Evolutionary conservation across 2,329 filamentous ascomycete genomes (phyloP).

Genomic region (Fusarium napiforme): DNA sequence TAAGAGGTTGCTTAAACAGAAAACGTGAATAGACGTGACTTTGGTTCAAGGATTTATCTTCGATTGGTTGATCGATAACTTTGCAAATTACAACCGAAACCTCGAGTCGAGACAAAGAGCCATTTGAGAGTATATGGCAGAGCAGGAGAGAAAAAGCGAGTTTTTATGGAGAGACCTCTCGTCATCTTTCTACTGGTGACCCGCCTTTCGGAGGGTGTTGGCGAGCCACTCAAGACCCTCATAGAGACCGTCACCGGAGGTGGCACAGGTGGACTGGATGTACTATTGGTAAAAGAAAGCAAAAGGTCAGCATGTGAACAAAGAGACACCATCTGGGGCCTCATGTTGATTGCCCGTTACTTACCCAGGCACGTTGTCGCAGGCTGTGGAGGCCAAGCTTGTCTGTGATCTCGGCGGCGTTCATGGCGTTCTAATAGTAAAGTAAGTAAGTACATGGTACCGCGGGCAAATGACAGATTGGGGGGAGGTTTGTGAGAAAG

Average conservation of each 20-base stretch:
- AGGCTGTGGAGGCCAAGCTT: conserved; percentile 99
- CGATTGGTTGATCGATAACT: conserved; percentile 66
- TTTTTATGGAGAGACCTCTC: conserved; percentile 50
- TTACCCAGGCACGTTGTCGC: conserved; percentile 98
- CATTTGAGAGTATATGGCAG: conserved; percentile 56
- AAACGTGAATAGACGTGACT: conserved; percentile 46
- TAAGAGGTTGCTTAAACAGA: conserved; percentile 42
- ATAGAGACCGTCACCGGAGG: conserved; percentile 98
- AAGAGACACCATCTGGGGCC: not conserved
- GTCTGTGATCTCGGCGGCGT: conserved; percentile 99
- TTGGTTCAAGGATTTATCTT: conserved; percentile 59
- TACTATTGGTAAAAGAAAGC: conserved; percentile 67
- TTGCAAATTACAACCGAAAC: conserved; percentile 69
- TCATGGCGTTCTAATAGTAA: conserved; percentile 89
- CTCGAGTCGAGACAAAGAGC: conserved; percentile 56
- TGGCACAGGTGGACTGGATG: conserved; percentile 99
- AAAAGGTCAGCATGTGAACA: conserved; percentile 36
- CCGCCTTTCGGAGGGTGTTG: conserved; percentile 82
- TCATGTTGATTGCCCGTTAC: conserved; percentile 51
- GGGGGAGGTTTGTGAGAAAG: conserved; percentile 10
- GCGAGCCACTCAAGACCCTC: conserved; percentile 97
- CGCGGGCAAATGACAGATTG: conserved; percentile 3
- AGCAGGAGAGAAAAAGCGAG: conserved; percentile 51
- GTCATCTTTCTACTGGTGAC: conserved; percentile 65
- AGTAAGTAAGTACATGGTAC: conserved; percentile 32